A percentile compares a stretch with the other conserved stretches of the same genome.
These are phyloP conservation scores for Sistotremastrum suecicum DNA, from an alignment of 768 basidiomycete genomes.

Conservation along the genomic window DNA sequence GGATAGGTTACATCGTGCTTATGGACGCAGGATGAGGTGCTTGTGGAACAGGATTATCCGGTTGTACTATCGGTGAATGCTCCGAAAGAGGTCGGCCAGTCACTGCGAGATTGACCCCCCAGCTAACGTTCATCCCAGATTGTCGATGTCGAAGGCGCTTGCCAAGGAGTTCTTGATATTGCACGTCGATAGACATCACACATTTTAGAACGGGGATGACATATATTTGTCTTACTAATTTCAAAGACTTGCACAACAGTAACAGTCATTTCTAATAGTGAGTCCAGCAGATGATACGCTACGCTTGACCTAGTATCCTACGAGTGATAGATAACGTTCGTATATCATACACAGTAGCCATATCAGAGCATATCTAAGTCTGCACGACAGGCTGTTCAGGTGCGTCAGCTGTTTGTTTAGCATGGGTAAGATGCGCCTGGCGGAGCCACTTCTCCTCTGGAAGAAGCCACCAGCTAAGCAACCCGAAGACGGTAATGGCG, in stretches of 20 bases:
- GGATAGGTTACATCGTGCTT: background rate
- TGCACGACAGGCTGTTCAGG: background rate
- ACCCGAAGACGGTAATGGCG: conserved; percentile 60
- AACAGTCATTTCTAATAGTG: background rate
- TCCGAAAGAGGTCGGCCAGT: conserved; percentile 57
- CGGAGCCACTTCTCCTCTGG: conserved; percentile 74
- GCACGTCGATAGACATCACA: background rate
- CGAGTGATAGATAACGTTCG: background rate
- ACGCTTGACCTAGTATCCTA: background rate
- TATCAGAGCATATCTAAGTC: background rate
- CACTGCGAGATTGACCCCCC: background rate
- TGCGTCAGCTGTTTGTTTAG: conserved; percentile 18
- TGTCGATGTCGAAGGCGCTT: conserved; percentile 21
- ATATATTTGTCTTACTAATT: background rate
- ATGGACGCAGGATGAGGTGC: conserved; percentile 49
- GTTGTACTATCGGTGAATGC: conserved; percentile 54
- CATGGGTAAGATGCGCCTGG: conserved; percentile 42
- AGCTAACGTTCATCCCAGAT: conserved; percentile 12
- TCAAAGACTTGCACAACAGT: background rate
- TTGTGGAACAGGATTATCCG: conserved; percentile 48
- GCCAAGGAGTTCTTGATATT: conserved; percentile 14
- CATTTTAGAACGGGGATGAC: background rate
- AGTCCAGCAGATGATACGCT: background rate
- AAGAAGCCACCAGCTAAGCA: conserved; percentile 65
- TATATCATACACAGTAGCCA: too few species aligned